A percentile compares a stretch with the other conserved stretches of the same genome.
Conservation (phyloP, 116 monocot genomes). For the Thalassia testudinum region DNA sequence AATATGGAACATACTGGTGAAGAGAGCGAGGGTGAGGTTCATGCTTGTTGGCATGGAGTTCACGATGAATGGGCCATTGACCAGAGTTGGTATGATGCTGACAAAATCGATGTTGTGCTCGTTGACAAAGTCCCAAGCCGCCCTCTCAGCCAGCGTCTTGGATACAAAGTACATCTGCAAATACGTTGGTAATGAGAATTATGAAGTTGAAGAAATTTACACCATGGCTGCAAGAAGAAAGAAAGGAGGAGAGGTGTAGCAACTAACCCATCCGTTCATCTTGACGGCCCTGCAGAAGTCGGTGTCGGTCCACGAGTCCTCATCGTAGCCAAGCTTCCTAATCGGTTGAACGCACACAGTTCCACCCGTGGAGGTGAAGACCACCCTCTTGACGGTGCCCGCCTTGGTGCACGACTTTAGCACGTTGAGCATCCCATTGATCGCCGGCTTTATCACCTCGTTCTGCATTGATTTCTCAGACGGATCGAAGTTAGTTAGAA, state of each 20-base stretch:
- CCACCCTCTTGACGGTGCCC: slow-evolving; percentile 33
- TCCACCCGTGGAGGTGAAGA: slow-evolving; percentile 77
- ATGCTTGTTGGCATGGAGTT: slow-evolving; percentile 35
- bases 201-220: background rate
- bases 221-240: background rate
- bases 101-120: slow-evolving; percentile 42
- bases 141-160: slow-evolving; percentile 61
- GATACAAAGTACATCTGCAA: slow-evolving; percentile 82
- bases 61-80: slow-evolving; percentile 52
- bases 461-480: slow-evolving; percentile 33
- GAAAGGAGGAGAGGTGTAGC: background rate
- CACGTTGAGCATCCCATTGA: slow-evolving; percentile 50
- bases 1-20: too few species aligned
- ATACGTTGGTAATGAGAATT: background rate
- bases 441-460: slow-evolving; percentile 68
- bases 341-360: slow-evolving; percentile 45
- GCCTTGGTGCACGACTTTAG: slow-evolving; percentile 59
- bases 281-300: slow-evolving; percentile 51
- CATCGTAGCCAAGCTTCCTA: slow-evolving; percentile 30
- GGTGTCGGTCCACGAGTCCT: slow-evolving; percentile 63
- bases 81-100: slow-evolving; percentile 59
- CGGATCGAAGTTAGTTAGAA: too few species aligned
- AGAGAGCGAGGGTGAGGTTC: slow-evolving; percentile 17
- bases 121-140: slow-evolving; percentile 52
- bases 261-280: slow-evolving; percentile 81